Evolutionary conservation across 2,329 filamentous ascomycete genomes (phyloP).

Genomic region (Colletotrichum costaricense): DNA sequence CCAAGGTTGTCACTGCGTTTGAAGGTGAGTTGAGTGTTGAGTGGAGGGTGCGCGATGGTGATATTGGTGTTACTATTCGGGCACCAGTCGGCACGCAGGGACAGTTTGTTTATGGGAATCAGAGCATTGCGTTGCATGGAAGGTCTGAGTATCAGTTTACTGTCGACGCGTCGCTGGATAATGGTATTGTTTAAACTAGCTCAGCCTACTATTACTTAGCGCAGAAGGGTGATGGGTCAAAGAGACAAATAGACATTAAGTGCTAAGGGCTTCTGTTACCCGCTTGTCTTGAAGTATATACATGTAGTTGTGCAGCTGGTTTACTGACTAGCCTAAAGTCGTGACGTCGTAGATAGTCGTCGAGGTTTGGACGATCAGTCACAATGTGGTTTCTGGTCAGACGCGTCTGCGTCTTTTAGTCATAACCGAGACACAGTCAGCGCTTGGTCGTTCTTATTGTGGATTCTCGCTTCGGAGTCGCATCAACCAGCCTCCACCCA

Average conservation of each 20-base stretch:
- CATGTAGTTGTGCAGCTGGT: neutral
- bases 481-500: constrained; percentile 27
- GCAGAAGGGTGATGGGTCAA: too few species aligned
- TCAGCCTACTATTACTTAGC: too few species aligned
- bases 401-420: neutral
- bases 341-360: neutral
- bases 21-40: constrained; percentile 39
- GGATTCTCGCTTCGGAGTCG: neutral
- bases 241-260: too few species aligned
- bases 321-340: neutral
- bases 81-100: constrained; percentile 31
- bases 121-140: constrained; percentile 20
- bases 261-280: too few species aligned
- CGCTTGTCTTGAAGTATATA: too few species aligned
- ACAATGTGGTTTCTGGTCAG: neutral
- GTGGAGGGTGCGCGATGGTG: constrained; percentile 31
- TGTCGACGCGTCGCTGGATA: constrained; percentile 11
- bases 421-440: neutral
- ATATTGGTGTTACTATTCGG: constrained; percentile 29
- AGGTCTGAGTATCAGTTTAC: constrained; percentile 26
- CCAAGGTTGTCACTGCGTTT: constrained; percentile 41
- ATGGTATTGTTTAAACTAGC: constrained; percentile 3
- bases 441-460: constrained; percentile 13
- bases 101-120: constrained; percentile 20
- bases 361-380: neutral